These are phyloP conservation scores for Myrica gale DNA, from an alignment of 306 rosid species.

Conservation along the genomic window DNA sequence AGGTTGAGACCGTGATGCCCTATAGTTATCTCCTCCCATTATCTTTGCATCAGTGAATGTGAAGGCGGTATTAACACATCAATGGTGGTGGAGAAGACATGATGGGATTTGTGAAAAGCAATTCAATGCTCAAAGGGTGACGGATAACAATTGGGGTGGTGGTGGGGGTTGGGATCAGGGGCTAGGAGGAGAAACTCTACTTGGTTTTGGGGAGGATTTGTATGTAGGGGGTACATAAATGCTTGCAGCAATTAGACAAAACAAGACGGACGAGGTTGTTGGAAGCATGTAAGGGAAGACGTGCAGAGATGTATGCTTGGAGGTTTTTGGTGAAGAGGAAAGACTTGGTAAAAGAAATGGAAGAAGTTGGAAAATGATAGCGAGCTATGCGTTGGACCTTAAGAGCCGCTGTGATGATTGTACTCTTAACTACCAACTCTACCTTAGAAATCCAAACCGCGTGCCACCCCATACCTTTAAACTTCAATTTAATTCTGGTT, in stretches of 20 bases:
- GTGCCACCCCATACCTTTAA: neutral
- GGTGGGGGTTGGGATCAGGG: too few species aligned
- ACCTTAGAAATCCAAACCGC: neutral
- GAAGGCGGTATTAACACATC: neutral
- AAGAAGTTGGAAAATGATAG: slow-evolving; percentile 9
- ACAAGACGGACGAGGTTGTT: slow-evolving; percentile 26
- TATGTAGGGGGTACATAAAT: slow-evolving; percentile 7
- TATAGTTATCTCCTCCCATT: slow-evolving; percentile 38
- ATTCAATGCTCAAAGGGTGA: too few species aligned
- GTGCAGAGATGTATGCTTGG: slow-evolving; percentile 40
- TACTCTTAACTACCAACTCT: neutral
- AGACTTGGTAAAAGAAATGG: slow-evolving; percentile 40
- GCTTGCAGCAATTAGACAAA: slow-evolving; percentile 14
- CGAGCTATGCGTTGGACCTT: slow-evolving; percentile 50
- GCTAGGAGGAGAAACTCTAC: slow-evolving; percentile 13
- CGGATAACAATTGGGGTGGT: neutral
- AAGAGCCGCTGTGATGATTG: neutral
- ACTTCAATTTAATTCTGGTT: neutral
- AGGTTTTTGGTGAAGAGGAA: slow-evolving; percentile 18
- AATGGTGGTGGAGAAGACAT: slow-evolving; percentile 3
- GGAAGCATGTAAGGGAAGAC: slow-evolving; percentile 35
- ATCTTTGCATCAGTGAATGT: neutral
- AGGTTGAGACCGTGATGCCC: slow-evolving; percentile 26
- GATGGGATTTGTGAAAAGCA: neutral
- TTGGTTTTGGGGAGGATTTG: slow-evolving; percentile 20